These are phyloP conservation scores for Amylocystis lapponica DNA, from an alignment of 768 basidiomycete species.

Conservation along the genomic window DNA sequence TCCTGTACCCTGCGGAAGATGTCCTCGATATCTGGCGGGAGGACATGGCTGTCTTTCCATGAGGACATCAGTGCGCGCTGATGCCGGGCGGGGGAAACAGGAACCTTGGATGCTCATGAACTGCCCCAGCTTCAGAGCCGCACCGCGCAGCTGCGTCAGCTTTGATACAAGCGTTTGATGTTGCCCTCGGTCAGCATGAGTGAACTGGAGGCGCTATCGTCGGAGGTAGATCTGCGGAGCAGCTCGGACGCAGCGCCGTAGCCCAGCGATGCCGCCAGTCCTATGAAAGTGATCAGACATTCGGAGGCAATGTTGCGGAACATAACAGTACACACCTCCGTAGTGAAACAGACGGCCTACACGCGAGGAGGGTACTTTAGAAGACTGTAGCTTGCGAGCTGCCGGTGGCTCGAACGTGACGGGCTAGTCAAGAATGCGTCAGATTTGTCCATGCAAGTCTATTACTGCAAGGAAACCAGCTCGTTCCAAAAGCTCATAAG, in stretches of 20 bases:
- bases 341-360: slow-evolving; percentile 92
- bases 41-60: slow-evolving; percentile 71
- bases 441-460: too few relatives aligned
- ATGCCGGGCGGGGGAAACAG: background rate
- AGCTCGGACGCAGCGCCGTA: slow-evolving; percentile 89
- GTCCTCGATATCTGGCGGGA: slow-evolving; percentile 83
- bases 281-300: slow-evolving; percentile 32
- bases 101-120: slow-evolving; percentile 94
- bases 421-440: too few relatives aligned
- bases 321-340: slow-evolving; percentile 52
- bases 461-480: too few relatives aligned
- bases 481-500: too few relatives aligned
- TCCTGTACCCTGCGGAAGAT: slow-evolving; percentile 91
- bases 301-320: background rate
- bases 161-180: slow-evolving; percentile 85
- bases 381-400: slow-evolving; percentile 58
- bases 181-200: slow-evolving; percentile 91
- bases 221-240: slow-evolving; percentile 56
- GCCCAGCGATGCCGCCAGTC: slow-evolving; percentile 83
- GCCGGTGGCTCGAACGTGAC: too few relatives aligned
- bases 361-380: slow-evolving; percentile 86
- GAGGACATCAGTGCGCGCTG: too few relatives aligned
- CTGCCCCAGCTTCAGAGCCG: slow-evolving; percentile 93
- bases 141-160: slow-evolving; percentile 93
- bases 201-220: slow-evolving; percentile 31